phyloP scores from a whole-genome alignment of 2,329 filamentous ascomycete species.

The Amauroascus niger region DNA sequence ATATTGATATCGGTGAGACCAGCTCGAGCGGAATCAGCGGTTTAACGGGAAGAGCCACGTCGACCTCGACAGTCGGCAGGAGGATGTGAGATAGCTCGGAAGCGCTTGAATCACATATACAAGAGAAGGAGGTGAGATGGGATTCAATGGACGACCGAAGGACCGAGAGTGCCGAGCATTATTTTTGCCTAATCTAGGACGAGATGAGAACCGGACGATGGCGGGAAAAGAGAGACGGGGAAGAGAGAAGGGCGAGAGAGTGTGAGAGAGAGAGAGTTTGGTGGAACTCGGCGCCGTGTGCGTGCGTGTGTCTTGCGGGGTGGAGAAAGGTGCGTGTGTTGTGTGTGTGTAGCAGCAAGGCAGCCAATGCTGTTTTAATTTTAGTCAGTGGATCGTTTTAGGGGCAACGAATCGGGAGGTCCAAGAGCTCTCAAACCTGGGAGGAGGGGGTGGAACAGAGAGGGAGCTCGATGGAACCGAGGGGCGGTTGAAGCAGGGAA shows the following conservation, averaged over 20 bases:
- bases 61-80: neutral
- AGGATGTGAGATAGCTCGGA: neutral
- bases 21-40: neutral
- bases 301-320: neutral
- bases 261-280: neutral
- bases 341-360: neutral
- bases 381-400: conserved; percentile 7
- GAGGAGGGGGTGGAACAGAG: conserved; percentile 7
- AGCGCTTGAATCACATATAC: neutral
- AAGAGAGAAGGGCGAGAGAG: neutral
- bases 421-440: conserved; percentile 10
- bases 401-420: conserved; percentile 7
- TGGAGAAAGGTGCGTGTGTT: conserved; percentile 7
- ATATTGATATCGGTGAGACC: neutral
- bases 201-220: neutral
- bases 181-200: neutral
- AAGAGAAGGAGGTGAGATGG: neutral
- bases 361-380: neutral
- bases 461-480: conserved; percentile 14
- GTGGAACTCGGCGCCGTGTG: neutral
- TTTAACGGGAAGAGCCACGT: neutral
- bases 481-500: conserved; percentile 13
- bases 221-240: conserved; percentile 1
- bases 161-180: neutral
- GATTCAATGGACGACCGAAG: neutral